Base-by-base conservation (phyloP, 768 basidiomycete genomes). In the Amanita brunnescens region DNA sequence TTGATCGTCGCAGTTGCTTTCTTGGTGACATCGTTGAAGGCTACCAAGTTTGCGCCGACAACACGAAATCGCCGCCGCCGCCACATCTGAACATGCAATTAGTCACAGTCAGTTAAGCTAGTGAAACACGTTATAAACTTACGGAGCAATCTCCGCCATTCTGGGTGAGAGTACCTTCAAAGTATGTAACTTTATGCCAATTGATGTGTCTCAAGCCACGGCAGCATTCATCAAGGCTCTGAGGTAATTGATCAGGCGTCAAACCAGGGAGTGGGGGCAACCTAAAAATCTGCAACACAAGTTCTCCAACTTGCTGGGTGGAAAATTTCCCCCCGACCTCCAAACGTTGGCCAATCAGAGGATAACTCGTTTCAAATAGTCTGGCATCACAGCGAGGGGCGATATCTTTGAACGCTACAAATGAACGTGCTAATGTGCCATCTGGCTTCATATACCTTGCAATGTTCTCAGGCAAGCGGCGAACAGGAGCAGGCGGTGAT, bases 161-260 rank as follows among this genome's bases (percentile, higher is more conserved):
- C 71, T 98, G 95, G 12, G 95, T 98, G 57, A 98, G 67, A 0
- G 82, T 84, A 23, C 95, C 92, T 66, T 96, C 88, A 67, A 89
- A 91, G 67, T 95, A 94, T 18, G 91, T 90, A 57, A 86, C 79
- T 70, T 94, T 93, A 61, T 95, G 92, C 93, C 92, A 96, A 33
- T 86, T 85, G 51, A 91, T 83, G 59, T 94, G 87, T 53, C 90
- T 73, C 56, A 98, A 70, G 1, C 95, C 94, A 12, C 89, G 80
- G 58, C 85, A 77, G 59, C 91, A 94, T 61, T 97, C 95, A 49
- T 97, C 94, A 58, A 97, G 71, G 60, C 90, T 92, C 65, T 93
- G 87, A 12, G 95, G 94, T 16, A 97, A 72, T 54, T 90, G 78
- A 39, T 84, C 81, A 16, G 80, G 75, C 32, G 80, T 68, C 18